Percentiles rank a stretch among this genome's conserved stretches.
Conservation (phyloP, 495 filamentous ascomycete species). For the Aspergillus heteromorphus region DNA sequence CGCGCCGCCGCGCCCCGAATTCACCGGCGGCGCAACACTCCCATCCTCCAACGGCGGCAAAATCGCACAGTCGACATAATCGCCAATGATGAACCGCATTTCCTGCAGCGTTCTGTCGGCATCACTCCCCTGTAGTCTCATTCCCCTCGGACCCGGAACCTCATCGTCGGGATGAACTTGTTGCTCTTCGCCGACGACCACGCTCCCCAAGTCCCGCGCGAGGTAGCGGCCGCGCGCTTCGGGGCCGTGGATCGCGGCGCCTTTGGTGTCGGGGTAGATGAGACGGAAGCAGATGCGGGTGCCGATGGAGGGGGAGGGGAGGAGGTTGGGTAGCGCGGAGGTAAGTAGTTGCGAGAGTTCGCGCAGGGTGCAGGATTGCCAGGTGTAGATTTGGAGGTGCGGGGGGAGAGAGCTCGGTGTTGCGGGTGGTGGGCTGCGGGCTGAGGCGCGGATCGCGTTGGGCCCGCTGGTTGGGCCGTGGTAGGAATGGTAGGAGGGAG, state of each 20-base stretch:
- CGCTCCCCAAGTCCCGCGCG: constrained; percentile 71
- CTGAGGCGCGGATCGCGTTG: constrained; percentile 35
- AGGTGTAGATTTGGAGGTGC: constrained; percentile 82
- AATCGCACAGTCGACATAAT: constrained; percentile 79
- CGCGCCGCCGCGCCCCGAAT: constrained; percentile 25
- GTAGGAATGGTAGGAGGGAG: constrained; percentile 16
- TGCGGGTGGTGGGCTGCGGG: constrained; percentile 21
- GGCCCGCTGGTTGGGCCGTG: constrained; percentile 27
- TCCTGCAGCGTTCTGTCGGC: constrained; percentile 69
- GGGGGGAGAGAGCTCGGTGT: constrained; percentile 23
- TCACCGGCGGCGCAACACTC: constrained; percentile 55
- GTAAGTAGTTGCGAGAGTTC: constrained; percentile 77
- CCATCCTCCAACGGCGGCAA: constrained; percentile 70
- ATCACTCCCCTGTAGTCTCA: constrained; percentile 43
- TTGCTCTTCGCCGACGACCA: constrained; percentile 74
- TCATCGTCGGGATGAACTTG: constrained; percentile 42
- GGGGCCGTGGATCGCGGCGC: constrained; percentile 35
- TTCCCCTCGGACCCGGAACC: constrained; percentile 10
- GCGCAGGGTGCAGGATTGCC: constrained; percentile 73
- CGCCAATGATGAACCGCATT: constrained; percentile 77
- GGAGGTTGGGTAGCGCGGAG: constrained; percentile 57
- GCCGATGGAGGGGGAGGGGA: constrained; percentile 71
- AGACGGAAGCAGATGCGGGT: constrained; percentile 82
- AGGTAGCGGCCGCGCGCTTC: constrained; percentile 57
- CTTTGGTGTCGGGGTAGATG: constrained; percentile 74